Evolutionary conservation across 164 flowering plant species (phyloP).

Genomic region (Vitis rupestris): DNA sequence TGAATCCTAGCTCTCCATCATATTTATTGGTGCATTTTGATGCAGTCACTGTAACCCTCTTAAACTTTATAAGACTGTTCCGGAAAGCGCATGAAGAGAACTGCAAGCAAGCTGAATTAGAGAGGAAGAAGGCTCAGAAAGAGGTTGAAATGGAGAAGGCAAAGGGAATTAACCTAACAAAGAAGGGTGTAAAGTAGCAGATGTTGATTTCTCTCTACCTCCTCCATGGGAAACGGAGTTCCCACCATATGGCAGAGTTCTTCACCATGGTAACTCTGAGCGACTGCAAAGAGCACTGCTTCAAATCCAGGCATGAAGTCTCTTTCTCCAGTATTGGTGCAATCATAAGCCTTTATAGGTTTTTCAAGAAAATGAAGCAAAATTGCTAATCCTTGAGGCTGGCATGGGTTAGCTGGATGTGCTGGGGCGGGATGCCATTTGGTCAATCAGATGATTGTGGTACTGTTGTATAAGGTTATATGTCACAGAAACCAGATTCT

Average conservation of each 20-base stretch:
- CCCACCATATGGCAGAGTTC: constrained; percentile 5
- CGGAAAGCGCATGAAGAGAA: constrained; percentile 90
- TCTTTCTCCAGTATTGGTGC: constrained; percentile 10
- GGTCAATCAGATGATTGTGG: not conserved
- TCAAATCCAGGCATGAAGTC: constrained; percentile 9
- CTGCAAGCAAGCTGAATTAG: constrained; percentile 81
- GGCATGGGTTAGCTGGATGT: constrained; percentile 1
- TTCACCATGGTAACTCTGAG: not conserved
- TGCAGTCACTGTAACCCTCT: constrained; percentile 82
- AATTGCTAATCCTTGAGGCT: constrained; percentile 10
- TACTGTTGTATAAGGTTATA: not conserved
- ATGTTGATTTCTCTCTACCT: not conserved
- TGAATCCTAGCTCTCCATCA: not conserved
- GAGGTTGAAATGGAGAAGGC: constrained; percentile 90
- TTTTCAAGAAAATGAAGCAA: constrained; percentile 13
- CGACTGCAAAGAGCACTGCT: constrained; percentile 3
- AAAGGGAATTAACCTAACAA: constrained; percentile 53
- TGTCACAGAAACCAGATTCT: not conserved
- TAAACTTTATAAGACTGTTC: constrained; percentile 81
- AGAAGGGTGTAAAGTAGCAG: constrained; percentile 37
- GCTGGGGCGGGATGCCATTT: not conserved
- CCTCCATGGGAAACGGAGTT: constrained; percentile 4
- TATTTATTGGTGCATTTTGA: not conserved
- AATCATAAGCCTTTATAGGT: constrained; percentile 16
- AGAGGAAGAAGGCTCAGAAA: constrained; percentile 87